These are phyloP conservation scores for Flaveria sonorensis DNA, from an alignment of 129 eudicot species.

Conservation along the genomic window DNA sequence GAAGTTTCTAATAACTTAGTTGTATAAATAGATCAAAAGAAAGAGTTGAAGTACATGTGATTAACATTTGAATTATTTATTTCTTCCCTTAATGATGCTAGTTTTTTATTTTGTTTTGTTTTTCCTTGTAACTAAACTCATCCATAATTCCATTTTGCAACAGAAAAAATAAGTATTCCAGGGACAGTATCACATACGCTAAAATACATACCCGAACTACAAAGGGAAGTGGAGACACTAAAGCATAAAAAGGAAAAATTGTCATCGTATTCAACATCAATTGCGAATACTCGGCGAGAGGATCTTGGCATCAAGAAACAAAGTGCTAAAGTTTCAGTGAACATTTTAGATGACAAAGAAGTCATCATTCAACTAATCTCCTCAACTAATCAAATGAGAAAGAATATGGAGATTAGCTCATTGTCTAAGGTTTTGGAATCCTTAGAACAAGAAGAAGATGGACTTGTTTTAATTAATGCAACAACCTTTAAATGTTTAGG, in stretches of 20 bases:
- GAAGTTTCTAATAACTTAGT: not conserved
- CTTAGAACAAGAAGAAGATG: slow-evolving; percentile 39
- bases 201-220: slow-evolving; percentile 54
- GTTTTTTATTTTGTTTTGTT: not conserved
- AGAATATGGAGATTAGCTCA: slow-evolving; percentile 1
- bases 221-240: slow-evolving; percentile 46
- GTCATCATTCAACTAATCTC: slow-evolving; percentile 45
- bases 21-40: not conserved
- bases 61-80: not conserved
- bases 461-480: slow-evolving; percentile 41
- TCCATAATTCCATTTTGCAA: not conserved
- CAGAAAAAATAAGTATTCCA: slow-evolving; percentile 51
- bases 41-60: not conserved
- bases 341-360: slow-evolving; percentile 37
- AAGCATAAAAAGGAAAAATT: slow-evolving; percentile 31
- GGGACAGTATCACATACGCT: slow-evolving; percentile 34
- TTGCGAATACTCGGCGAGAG: not conserved
- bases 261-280: slow-evolving; percentile 18
- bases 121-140: not conserved
- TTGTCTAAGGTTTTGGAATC: slow-evolving; percentile 33
- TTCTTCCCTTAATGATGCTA: not conserved
- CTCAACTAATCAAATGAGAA: slow-evolving; percentile 2
- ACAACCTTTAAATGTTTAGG: slow-evolving; percentile 34
- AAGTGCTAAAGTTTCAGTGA: not conserved
- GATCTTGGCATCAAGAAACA: slow-evolving; percentile 20